Evolutionary conservation across 176 grass and related monocot species (phyloP).

Genomic region (Alopecurus myosuroides): DNA sequence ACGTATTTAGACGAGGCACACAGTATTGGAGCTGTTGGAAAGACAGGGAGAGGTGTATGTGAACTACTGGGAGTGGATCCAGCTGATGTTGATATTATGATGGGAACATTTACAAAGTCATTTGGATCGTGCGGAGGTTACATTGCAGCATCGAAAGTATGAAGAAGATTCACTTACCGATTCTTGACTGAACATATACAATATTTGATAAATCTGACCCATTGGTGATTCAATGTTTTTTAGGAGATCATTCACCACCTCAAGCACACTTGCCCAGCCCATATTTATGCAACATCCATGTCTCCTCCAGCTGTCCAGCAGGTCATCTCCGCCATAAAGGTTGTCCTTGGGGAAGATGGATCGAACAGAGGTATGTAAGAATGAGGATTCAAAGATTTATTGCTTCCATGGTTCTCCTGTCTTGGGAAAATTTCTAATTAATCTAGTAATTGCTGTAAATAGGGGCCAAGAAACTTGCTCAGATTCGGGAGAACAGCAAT

Average conservation of each 20-base stretch:
- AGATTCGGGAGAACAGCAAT: slow-evolving; percentile 93
- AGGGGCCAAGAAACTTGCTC: slow-evolving; percentile 86
- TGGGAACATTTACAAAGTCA: slow-evolving; percentile 98
- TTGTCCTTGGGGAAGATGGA: slow-evolving; percentile 91
- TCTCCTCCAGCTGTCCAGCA: slow-evolving; percentile 94
- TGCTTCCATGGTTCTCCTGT: neutral
- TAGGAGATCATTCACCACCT: slow-evolving; percentile 92
- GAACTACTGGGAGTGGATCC: slow-evolving; percentile 89
- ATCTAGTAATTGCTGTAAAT: slow-evolving; percentile 23
- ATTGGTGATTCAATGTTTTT: neutral
- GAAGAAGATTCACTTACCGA: slow-evolving; percentile 3
- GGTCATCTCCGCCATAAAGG: slow-evolving; percentile 83
- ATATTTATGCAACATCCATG: slow-evolving; percentile 97
- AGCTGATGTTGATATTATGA: slow-evolving; percentile 92
- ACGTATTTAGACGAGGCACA: slow-evolving; percentile 96
- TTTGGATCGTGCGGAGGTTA: slow-evolving; percentile 95
- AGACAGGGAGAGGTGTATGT: slow-evolving; percentile 80
- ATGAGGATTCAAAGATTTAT: neutral
- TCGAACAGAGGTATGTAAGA: slow-evolving; percentile 68
- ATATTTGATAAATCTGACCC: slow-evolving; percentile 23
- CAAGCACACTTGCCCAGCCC: slow-evolving; percentile 73
- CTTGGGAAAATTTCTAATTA: slow-evolving; percentile 31
- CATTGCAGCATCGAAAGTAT: slow-evolving; percentile 85
- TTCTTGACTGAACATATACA: slow-evolving; percentile 14
- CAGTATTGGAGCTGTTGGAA: slow-evolving; percentile 92